Evolutionary conservation across 2,329 filamentous ascomycete species (phyloP).

Genomic region (Trichoderma afroharzianum): DNA sequence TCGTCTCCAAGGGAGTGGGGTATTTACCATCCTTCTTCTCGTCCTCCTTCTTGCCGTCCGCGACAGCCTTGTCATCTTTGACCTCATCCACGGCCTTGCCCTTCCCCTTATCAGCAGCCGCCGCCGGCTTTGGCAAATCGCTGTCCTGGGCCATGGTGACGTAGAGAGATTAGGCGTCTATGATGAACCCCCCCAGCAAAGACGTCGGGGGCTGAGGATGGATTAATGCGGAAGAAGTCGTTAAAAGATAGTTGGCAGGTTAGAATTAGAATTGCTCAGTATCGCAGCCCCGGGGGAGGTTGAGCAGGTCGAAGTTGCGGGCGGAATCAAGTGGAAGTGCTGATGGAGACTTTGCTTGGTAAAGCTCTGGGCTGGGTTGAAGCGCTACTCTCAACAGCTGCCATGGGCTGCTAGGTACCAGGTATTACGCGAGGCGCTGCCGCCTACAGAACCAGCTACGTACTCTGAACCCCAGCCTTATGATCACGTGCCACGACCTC

Average conservation of each 20-base stretch:
- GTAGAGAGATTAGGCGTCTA: slow-evolving; percentile 31
- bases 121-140: slow-evolving; percentile 72
- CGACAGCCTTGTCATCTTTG: slow-evolving; percentile 64
- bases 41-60: slow-evolving; percentile 76
- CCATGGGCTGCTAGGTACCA: slow-evolving; percentile 27
- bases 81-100: slow-evolving; percentile 76
- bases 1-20: slow-evolving; percentile 18
- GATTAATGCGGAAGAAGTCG: not conserved
- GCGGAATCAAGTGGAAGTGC: slow-evolving; percentile 31
- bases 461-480: slow-evolving; percentile 25
- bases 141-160: slow-evolving; percentile 87
- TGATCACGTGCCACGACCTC: slow-evolving; percentile 30
- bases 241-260: not conserved
- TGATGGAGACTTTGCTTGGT: slow-evolving; percentile 35
- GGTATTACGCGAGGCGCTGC: slow-evolving; percentile 44
- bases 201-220: slow-evolving; percentile 14
- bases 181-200: slow-evolving; percentile 24
- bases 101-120: slow-evolving; percentile 77
- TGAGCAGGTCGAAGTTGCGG: slow-evolving; percentile 25
- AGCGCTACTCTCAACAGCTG: slow-evolving; percentile 25
- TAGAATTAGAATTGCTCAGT: slow-evolving; percentile 2
- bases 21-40: slow-evolving; percentile 51
- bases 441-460: slow-evolving; percentile 34
- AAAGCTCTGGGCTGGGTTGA: slow-evolving; percentile 31
- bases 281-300: slow-evolving; percentile 22